A percentile compares a stretch with the other conserved stretches of the same genome.
Evolutionary conservation across 2,329 filamentous ascomycete genomes (phyloP).

Genomic region (Aspergillus brasiliensis): DNA sequence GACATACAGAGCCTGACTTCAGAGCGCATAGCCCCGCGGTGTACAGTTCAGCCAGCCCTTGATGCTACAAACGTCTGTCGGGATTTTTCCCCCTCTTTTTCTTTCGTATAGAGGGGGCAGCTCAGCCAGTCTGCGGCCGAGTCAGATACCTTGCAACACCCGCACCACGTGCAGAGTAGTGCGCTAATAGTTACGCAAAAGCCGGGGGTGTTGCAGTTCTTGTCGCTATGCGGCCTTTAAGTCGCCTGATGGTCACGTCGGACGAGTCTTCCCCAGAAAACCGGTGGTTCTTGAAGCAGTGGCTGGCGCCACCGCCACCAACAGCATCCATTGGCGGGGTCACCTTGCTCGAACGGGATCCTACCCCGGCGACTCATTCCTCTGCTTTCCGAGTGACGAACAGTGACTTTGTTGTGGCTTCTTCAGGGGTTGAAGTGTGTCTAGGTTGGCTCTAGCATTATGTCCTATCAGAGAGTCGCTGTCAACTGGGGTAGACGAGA

Average conservation of each 20-base stretch:
- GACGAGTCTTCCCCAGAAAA: neutral
- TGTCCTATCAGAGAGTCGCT: neutral
- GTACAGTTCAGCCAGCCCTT: conserved; percentile 7
- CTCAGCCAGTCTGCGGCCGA: neutral
- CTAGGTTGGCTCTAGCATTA: neutral
- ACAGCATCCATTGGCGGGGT: neutral
- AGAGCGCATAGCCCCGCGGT: neutral
- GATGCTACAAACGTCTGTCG: neutral
- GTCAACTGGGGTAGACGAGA: neutral
- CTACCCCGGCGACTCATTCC: neutral
- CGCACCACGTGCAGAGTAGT: neutral
- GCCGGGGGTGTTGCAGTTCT: neutral
- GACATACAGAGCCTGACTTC: neutral
- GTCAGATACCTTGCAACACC: neutral
- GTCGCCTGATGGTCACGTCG: neutral
- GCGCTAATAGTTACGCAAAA: neutral
- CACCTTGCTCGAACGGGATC: neutral
- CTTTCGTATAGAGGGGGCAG: neutral
- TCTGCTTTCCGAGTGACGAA: neutral
- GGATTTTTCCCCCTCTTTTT: no score
- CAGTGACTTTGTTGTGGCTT: neutral
- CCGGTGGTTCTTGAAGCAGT: neutral
- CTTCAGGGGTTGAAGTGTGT: neutral
- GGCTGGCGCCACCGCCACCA: neutral
- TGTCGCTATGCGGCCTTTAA: neutral